These are phyloP conservation scores for Talaromyces sp. DNA, from an alignment of 2,329 filamentous ascomycete species.

Conservation along the genomic window DNA sequence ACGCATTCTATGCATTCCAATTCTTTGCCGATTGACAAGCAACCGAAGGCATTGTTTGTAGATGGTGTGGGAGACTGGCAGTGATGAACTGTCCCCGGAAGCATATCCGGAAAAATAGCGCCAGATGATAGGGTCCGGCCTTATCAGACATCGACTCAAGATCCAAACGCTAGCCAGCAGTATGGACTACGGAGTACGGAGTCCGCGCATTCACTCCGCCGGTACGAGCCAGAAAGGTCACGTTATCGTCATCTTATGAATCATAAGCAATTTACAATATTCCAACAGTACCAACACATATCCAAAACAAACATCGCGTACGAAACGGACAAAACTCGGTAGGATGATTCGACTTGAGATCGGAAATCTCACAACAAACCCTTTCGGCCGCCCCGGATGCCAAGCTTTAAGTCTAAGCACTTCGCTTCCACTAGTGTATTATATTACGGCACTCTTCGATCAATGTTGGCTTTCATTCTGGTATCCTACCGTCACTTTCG, in stretches of 20 bases:
- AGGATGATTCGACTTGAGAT: not conserved
- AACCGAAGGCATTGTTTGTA: not conserved
- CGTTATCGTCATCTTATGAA: not conserved
- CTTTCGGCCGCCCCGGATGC: conserved; percentile 17
- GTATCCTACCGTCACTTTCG: not conserved
- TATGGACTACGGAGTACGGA: not conserved
- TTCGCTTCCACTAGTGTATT: conserved; percentile 14
- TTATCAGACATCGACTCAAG: not conserved
- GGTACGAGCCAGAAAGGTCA: not conserved
- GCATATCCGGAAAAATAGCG: not conserved
- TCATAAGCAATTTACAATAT: not conserved
- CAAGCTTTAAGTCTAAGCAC: conserved; percentile 3
- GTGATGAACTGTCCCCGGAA: not conserved
- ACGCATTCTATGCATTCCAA: not conserved
- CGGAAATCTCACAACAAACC: not conserved
- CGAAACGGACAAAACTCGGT: not conserved
- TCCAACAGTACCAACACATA: not conserved
- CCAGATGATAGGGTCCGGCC: not conserved
- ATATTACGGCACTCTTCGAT: not conserved
- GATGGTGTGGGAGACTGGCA: not conserved
- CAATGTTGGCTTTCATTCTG: not conserved
- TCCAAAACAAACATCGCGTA: not conserved
- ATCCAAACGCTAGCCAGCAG: not conserved
- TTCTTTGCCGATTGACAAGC: not conserved
- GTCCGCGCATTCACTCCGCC: not conserved